A percentile compares a stretch with the other conserved stretches of the same genome.
These are phyloP conservation scores for Grosmannia huntii DNA, from an alignment of 2,329 filamentous ascomycete species.

Conservation along the genomic window DNA sequence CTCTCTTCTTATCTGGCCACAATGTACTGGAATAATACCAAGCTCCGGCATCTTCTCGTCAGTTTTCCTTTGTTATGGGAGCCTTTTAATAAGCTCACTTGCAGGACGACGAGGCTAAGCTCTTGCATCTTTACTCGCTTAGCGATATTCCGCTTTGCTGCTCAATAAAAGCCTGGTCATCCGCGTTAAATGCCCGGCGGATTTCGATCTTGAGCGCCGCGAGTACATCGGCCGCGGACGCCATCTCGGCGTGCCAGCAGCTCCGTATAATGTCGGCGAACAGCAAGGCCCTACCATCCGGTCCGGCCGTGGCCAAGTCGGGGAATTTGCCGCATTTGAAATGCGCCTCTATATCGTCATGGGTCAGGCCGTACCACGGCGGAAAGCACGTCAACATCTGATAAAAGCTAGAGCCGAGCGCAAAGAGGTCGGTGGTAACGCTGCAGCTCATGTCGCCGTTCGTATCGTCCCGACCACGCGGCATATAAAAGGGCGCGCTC, in stretches of 20 bases:
- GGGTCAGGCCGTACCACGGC: not conserved
- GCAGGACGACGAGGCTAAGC: no score
- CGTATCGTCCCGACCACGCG: not conserved
- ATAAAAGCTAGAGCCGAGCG: slow-evolving; percentile 6
- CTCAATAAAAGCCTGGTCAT: slow-evolving; percentile 3
- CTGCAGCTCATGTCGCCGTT: not conserved
- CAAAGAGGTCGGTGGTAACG: slow-evolving; percentile 6
- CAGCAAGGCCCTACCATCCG: not conserved
- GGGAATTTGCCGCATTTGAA: slow-evolving; percentile 3
- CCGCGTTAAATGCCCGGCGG: not conserved
- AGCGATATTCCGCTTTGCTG: not conserved
- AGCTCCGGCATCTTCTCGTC: no score
- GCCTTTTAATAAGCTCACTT: no score
- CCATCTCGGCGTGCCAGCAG: slow-evolving; percentile 3
- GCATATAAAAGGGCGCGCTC: slow-evolving; percentile 2
- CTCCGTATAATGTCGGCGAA: not conserved
- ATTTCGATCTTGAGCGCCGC: slow-evolving; percentile 1
- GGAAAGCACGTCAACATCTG: slow-evolving; percentile 1
- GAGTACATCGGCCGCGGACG: slow-evolving; percentile 1
- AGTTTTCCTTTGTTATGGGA: no score
- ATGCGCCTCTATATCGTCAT: slow-evolving; percentile 2
- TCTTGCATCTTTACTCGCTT: no score
- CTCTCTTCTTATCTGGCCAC: no score
- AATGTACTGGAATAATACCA: no score
- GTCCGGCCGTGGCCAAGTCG: not conserved